phyloP scores from a whole-genome alignment of 2,329 filamentous ascomycete genomes.

The Fusarium mangiferae region DNA sequence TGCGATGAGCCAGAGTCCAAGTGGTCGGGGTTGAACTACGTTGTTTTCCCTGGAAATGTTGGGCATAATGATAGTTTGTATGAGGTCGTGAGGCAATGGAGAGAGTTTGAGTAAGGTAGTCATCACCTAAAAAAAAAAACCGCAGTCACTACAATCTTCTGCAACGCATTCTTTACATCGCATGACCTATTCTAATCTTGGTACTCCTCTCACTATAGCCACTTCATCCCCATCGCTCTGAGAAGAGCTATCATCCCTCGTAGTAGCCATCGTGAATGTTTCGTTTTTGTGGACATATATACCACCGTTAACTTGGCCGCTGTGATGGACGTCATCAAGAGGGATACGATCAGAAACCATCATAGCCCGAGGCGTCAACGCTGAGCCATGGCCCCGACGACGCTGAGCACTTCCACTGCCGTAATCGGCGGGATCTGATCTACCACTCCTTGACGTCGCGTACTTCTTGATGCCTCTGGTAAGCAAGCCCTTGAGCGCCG shows the following conservation, averaged over 20 bases:
- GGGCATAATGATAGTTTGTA: constrained; percentile 11
- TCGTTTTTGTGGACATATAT: constrained; percentile 29
- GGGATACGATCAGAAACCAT: constrained; percentile 9
- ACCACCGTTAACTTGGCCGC: background rate
- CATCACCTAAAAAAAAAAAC: too few species aligned
- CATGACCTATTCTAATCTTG: background rate
- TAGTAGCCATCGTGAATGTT: background rate
- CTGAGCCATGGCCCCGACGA: constrained; percentile 8
- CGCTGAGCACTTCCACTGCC: background rate
- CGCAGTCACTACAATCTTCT: background rate
- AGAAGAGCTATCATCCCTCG: constrained; percentile 2
- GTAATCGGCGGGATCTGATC: constrained; percentile 6
- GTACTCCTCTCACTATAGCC: background rate
- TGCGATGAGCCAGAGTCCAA: constrained; percentile 64
- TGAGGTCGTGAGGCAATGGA: constrained; percentile 17
- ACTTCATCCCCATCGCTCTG: constrained; percentile 9
- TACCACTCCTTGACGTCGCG: background rate
- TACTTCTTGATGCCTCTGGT: constrained; percentile 21
- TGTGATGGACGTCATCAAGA: constrained; percentile 3
- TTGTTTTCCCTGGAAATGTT: constrained; percentile 21
- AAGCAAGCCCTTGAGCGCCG: constrained; percentile 16
- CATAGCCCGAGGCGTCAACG: background rate
- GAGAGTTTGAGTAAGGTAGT: background rate
- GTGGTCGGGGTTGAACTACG: constrained; percentile 44
- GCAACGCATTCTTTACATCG: too few species aligned